phyloP scores from a whole-genome alignment of 2,329 filamentous ascomycete species.

The Xylariales sp. region DNA sequence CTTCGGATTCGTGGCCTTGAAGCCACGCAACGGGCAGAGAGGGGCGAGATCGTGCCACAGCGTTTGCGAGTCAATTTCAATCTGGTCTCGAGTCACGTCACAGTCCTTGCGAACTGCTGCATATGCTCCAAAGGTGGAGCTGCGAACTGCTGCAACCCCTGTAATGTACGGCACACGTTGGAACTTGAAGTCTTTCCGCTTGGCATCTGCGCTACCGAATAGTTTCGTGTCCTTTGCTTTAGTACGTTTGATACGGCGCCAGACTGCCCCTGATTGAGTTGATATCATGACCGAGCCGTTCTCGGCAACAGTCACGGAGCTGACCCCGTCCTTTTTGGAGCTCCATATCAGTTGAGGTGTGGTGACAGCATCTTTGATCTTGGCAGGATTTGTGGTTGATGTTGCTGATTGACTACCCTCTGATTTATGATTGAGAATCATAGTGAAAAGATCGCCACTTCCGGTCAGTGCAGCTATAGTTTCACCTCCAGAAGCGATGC shows the following conservation, averaged over 20 bases:
- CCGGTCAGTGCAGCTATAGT: conserved; percentile 86
- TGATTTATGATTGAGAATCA: conserved; percentile 66
- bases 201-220: conserved; percentile 41
- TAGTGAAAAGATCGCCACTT: conserved; percentile 82
- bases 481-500: conserved; percentile 80
- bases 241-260: conserved; percentile 77
- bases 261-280: conserved; percentile 88
- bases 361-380: conserved; percentile 80
- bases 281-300: conserved; percentile 93
- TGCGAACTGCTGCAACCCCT: conserved; percentile 76
- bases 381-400: conserved; percentile 89
- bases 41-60: conserved; percentile 72
- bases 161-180: conserved; percentile 85
- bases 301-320: conserved; percentile 83
- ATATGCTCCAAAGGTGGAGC: conserved; percentile 86
- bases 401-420: conserved; percentile 56
- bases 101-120: conserved; percentile 82
- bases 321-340: conserved; percentile 78
- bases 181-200: conserved; percentile 91
- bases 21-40: conserved; percentile 62
- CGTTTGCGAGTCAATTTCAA: conserved; percentile 60
- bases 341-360: conserved; percentile 82
- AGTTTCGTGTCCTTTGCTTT: conserved; percentile 67
- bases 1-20: conserved; percentile 41
- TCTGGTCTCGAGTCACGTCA: conserved; percentile 69